A percentile compares a stretch with the other conserved stretches of the same genome.
phyloP scores from a whole-genome alignment of 129 eudicot species.

The Chrysanthemum lavandulifolium region DNA sequence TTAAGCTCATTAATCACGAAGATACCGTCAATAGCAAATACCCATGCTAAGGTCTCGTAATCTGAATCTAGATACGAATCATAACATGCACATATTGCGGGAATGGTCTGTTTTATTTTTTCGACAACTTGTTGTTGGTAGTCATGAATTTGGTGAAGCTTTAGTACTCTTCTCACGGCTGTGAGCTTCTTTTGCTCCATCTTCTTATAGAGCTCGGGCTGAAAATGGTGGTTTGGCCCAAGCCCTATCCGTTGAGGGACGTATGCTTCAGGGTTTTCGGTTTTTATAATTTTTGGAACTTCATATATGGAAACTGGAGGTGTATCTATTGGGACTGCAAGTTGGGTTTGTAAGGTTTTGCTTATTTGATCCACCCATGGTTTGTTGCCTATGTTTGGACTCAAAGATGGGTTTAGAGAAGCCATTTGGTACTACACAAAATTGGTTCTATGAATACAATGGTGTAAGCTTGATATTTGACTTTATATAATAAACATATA shows the following conservation, averaged over 20 bases:
- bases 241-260: constrained; percentile 33
- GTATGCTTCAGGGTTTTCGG: constrained; percentile 25
- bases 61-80: constrained; percentile 28
- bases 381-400: constrained; percentile 9
- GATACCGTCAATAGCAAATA: constrained; percentile 33
- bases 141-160: neutral
- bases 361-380: constrained; percentile 23
- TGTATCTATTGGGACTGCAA: constrained; percentile 12
- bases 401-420: constrained; percentile 10
- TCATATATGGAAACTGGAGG: constrained; percentile 23
- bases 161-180: constrained; percentile 13
- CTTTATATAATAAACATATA: too few species aligned
- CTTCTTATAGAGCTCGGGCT: constrained; percentile 26
- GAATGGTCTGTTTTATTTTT: constrained; percentile 13
- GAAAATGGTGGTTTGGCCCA: constrained; percentile 43
- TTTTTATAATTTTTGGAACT: constrained; percentile 20
- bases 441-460: neutral
- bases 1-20: constrained; percentile 25
- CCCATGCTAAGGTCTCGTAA: constrained; percentile 31
- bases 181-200: constrained; percentile 31
- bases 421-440: constrained; percentile 15
- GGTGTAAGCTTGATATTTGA: neutral
- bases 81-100: constrained; percentile 25
- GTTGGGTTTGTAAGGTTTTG: neutral
- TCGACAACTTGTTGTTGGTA: constrained; percentile 16